Evolutionary conservation across 495 filamentous ascomycete species (phyloP), one percentile per base, ranked within the genome.

Genomic region (Xylaria palmicola): DNA sequence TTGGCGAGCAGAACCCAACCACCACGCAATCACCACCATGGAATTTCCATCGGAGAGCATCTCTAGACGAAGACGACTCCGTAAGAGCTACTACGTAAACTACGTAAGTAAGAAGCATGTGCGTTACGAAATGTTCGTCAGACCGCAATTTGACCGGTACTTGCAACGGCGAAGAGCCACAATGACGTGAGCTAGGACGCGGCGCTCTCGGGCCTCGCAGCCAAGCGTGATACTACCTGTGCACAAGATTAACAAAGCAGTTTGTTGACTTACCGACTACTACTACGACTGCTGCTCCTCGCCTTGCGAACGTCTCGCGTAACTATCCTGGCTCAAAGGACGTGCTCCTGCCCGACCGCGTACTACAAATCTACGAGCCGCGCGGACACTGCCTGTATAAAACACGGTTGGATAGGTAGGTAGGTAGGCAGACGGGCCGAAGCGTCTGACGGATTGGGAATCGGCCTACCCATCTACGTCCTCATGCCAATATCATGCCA

Each of bases 401-500:
- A 30, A 29, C 15, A 55, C 36, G 34, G 30, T 48, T 30, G 40
- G 17, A 19, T 40, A 32, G 17, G 34, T 26, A 53, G 6, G 13
- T 17, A 26, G n/a, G 24, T 51, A 55, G 40, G 32, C 40, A 49
- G 57, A 39, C 57, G 44, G 57, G 47, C 57, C 36, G 57, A 59
- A 50, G 57, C 57, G 47, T 22, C 45, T 10, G 24, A 32, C 15
- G 9, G 26, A 51, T 20, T 37, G 34, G 44, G 40, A 39, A 45
- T 4, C 26, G 24, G 4, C 22, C 26, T 39, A 26, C n/a, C 34
- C 4, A 40, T 20, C 5, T 15, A 36, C 12, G 19, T 2, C 13
- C 30, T 15, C 13, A 50, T 22, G 29, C 17, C 32, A 39, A 39
- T 39, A 7, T 26, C 12, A 30, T 19, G 49, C 20, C 30, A 7